phyloP scores from a whole-genome alignment of 2,329 filamentous ascomycete genomes.

The Rhexocercosporidium sp. region DNA sequence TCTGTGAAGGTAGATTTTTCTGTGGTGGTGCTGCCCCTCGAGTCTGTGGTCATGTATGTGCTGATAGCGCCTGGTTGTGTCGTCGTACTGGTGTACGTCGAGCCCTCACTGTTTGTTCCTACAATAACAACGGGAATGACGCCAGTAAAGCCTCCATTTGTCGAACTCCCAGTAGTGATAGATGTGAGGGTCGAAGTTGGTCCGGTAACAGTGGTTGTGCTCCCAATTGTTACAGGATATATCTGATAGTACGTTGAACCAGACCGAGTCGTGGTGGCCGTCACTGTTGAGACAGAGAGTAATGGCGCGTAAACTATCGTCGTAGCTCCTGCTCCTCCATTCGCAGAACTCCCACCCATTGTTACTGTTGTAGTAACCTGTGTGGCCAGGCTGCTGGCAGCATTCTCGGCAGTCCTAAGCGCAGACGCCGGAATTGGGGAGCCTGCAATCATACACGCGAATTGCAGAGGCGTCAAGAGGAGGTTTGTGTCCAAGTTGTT shows the following conservation, averaged over 20 bases:
- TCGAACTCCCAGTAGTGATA: slow-evolving; percentile 1
- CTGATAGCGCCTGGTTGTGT: slow-evolving; percentile 9
- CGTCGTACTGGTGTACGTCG: slow-evolving; percentile 14
- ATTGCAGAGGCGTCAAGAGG: slow-evolving; percentile 43
- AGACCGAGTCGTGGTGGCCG: slow-evolving; percentile 14
- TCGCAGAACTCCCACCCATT: slow-evolving; percentile 17
- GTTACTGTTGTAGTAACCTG: slow-evolving; percentile 35
- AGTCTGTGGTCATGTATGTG: slow-evolving; percentile 20
- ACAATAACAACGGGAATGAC: slow-evolving; percentile 11
- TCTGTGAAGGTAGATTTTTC: slow-evolving; percentile 9
- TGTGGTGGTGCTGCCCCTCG: slow-evolving; percentile 13
- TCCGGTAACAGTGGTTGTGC: slow-evolving; percentile 23
- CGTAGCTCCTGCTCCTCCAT: slow-evolving; percentile 17
- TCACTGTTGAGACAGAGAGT: slow-evolving; percentile 16
- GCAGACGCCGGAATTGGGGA: slow-evolving; percentile 42
- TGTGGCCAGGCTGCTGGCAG: slow-evolving; percentile 28
- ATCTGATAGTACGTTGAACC: slow-evolving; percentile 20
- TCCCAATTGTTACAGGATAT: slow-evolving; percentile 24
- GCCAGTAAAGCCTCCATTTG: slow-evolving; percentile 3
- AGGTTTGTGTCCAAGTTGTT: slow-evolving; percentile 42
- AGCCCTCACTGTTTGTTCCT: slow-evolving; percentile 5
- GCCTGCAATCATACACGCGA: slow-evolving; percentile 42
- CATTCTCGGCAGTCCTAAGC: slow-evolving; percentile 42
- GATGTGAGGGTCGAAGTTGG: slow-evolving; percentile 18
- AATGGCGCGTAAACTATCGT: background rate